phyloP scores from a whole-genome alignment of 345 rosid species.

The Melastoma malabathricum region DNA sequence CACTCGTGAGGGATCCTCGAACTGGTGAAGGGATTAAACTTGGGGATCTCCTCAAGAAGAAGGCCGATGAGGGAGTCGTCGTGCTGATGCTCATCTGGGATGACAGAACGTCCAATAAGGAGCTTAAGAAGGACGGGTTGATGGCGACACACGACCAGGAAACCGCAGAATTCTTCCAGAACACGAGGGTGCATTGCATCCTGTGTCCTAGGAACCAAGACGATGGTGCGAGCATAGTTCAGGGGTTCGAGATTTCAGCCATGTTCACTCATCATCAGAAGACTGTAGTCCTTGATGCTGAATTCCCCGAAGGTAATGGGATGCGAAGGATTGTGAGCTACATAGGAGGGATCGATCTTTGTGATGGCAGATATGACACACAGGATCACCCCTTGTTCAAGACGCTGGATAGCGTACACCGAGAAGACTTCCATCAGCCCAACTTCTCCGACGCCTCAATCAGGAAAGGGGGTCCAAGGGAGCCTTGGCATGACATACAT shows the following conservation, averaged over 20 bases:
- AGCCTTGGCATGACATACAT: slow-evolving; percentile 95
- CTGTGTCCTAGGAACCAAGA: slow-evolving; percentile 57
- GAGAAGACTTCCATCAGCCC: slow-evolving; percentile 73
- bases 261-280: slow-evolving; percentile 87
- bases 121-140: slow-evolving; percentile 38
- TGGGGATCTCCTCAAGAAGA: slow-evolving; percentile 45
- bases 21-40: slow-evolving; percentile 19
- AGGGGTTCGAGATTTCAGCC: slow-evolving; percentile 29
- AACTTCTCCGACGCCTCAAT: slow-evolving; percentile 48
- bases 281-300: slow-evolving; percentile 44
- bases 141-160: slow-evolving; percentile 76
- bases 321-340: slow-evolving; percentile 58
- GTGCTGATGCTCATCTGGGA: slow-evolving; percentile 81
- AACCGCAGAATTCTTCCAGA: slow-evolving; percentile 34
- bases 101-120: slow-evolving; percentile 44
- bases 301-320: slow-evolving; percentile 7
- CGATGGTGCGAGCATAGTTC: slow-evolving; percentile 22
- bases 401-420: slow-evolving; percentile 39
- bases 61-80: slow-evolving; percentile 46
- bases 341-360: slow-evolving; percentile 84
- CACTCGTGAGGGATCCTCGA: slow-evolving; percentile 45
- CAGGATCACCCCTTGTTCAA: slow-evolving; percentile 54
- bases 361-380: slow-evolving; percentile 75
- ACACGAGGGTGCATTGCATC: slow-evolving; percentile 45
- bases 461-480: slow-evolving; percentile 76